Evolutionary conservation across 345 rosid genomes (phyloP).

Genomic region (Leavenworthia alabamica): DNA sequence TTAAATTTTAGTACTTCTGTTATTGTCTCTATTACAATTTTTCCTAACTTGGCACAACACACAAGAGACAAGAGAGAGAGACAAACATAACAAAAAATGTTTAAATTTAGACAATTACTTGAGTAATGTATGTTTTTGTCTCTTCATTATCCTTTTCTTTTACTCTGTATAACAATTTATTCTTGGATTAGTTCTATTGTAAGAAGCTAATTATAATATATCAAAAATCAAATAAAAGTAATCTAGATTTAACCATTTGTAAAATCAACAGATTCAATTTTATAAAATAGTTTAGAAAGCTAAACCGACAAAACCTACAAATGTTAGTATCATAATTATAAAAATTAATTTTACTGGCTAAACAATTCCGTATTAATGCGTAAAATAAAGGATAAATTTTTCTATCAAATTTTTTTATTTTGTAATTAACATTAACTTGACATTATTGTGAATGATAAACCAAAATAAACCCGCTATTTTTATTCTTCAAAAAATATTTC

Average conservation of each 20-base stretch:
- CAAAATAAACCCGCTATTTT: background rate
- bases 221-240: no score
- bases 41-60: slow-evolving; percentile 34
- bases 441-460: background rate
- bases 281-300: background rate
- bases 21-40: slow-evolving; percentile 27
- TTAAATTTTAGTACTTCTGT: slow-evolving; percentile 33
- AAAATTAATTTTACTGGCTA: background rate
- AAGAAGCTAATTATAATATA: no score
- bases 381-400: background rate
- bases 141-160: slow-evolving; percentile 12
- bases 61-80: slow-evolving; percentile 28
- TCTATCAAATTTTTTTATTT: background rate
- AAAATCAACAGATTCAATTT: background rate
- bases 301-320: background rate
- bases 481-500: background rate
- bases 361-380: background rate
- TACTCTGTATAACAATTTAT: slow-evolving; percentile 18
- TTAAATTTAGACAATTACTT: slow-evolving; percentile 32
- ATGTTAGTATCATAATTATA: no score
- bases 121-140: slow-evolving; percentile 19
- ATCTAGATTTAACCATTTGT: background rate
- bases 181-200: slow-evolving; percentile 13
- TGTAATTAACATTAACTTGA: background rate
- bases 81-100: slow-evolving; percentile 3